Evolutionary conservation across 805 yeast species (phyloP).

Genomic region (Scheffersomyces lignosus): DNA sequence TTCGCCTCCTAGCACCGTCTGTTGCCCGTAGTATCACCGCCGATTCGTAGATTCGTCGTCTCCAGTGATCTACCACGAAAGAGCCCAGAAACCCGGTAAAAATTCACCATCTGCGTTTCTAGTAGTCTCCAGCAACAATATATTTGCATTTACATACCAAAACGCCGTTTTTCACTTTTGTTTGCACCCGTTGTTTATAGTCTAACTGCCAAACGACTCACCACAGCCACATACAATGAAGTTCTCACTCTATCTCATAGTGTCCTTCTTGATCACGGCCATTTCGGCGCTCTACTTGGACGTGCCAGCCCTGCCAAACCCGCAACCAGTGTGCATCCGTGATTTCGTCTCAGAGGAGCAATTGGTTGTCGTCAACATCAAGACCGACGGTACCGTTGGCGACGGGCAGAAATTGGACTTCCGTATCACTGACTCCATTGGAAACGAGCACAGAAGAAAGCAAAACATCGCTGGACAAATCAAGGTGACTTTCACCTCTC

Average conservation of each 20-base stretch:
- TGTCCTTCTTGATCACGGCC: constrained; percentile 18
- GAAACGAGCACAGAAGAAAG: constrained; percentile 77
- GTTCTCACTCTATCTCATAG: neutral
- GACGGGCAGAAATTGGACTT: constrained; percentile 85
- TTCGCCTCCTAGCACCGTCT: too few relatives aligned
- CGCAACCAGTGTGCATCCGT: constrained; percentile 79
- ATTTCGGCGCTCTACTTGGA: constrained; percentile 51
- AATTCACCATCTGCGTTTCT: too few relatives aligned
- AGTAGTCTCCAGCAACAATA: too few relatives aligned
- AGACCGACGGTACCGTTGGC: constrained; percentile 70
- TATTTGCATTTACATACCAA: too few relatives aligned
- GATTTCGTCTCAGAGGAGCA: constrained; percentile 86
- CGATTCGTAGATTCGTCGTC: too few relatives aligned
- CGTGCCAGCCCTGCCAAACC: constrained; percentile 46
- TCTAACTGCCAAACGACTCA: too few relatives aligned
- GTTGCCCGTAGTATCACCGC: too few relatives aligned
- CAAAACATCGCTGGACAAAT: constrained; percentile 72
- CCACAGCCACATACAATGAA: constrained; percentile 2
- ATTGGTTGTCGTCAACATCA: constrained; percentile 80
- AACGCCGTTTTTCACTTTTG: too few relatives aligned
- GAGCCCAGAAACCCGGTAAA: too few relatives aligned
- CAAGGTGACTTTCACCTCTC: constrained; percentile 82
- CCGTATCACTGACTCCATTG: constrained; percentile 69
- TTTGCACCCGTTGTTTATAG: too few relatives aligned
- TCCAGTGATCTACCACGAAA: too few relatives aligned